Evolutionary conservation across 768 basidiomycete species (phyloP).

Genomic region (Amanita fuliginea): DNA sequence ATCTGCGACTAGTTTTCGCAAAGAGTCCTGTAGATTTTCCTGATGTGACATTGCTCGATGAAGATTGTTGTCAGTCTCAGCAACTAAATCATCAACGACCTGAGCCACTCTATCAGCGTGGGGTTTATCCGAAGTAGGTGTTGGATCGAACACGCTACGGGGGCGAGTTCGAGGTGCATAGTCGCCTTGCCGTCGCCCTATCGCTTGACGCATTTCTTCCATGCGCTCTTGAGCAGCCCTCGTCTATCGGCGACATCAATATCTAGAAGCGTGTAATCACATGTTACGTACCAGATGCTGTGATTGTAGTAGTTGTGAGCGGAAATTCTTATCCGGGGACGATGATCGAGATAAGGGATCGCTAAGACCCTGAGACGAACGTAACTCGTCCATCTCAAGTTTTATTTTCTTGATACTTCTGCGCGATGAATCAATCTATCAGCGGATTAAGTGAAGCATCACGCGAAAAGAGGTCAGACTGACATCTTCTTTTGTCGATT

Average conservation of each 20-base stretch:
- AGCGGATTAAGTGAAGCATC: slow-evolving; percentile 2
- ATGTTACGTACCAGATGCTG: slow-evolving; percentile 25
- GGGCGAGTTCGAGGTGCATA: slow-evolving; percentile 37
- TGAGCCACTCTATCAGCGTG: slow-evolving; percentile 26
- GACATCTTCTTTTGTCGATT: slow-evolving; percentile 60
- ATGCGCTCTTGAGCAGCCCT: slow-evolving; percentile 68
- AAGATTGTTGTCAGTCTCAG: slow-evolving; percentile 50
- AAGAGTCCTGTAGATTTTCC: slow-evolving; percentile 38
- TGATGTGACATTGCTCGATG: slow-evolving; percentile 40
- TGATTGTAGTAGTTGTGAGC: slow-evolving; percentile 31
- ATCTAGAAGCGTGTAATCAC: background rate
- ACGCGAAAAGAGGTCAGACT: slow-evolving; percentile 12
- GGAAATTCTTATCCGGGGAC: slow-evolving; percentile 47
- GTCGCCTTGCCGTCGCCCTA: slow-evolving; percentile 48
- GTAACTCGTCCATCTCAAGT: slow-evolving; percentile 46
- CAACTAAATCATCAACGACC: slow-evolving; percentile 40
- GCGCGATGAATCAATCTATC: slow-evolving; percentile 61
- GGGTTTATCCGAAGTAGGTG: slow-evolving; percentile 13
- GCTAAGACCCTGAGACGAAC: slow-evolving; percentile 14
- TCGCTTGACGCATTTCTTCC: slow-evolving; percentile 75
- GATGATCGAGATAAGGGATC: slow-evolving; percentile 31
- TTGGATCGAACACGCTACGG: slow-evolving; percentile 24
- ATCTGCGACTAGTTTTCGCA: slow-evolving; percentile 37
- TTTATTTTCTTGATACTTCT: slow-evolving; percentile 68
- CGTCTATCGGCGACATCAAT: slow-evolving; percentile 30